Base-by-base conservation (phyloP, 352 stramenopile species). In the Elongisporangium prolatum region DNA sequence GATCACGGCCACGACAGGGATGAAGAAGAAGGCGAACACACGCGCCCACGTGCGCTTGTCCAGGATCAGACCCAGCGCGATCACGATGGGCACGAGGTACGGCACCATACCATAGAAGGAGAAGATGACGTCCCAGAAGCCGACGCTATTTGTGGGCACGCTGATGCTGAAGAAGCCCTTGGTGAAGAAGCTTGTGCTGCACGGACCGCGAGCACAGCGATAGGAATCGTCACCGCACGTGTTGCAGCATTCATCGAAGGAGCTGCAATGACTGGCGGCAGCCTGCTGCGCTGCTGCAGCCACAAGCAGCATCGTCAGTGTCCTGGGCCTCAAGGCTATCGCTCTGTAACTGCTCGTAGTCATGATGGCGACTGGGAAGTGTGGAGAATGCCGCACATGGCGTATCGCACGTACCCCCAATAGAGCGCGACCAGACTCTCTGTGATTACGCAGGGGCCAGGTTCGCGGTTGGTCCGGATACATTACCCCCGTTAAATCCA, bases 111-210 rank as follows among this genome's bases (percentile, higher is more conserved):
- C 65, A 56, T 86, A 86, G 38, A 76, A 74, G 24, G 61, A 65
- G 52, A 80, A 78, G 7, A 75, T 60, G 55, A 80, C 68, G 54
- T 86, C 76, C 71, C 72, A 81, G 65, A 83, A 68, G 48, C 67
- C 64, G 21, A 77, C 52, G 34, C 48, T 49, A n/a, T 79, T 25
- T 0, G 56, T 60, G 22, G 77, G 77, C 28, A 63, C 44, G 52
- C 72, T 84, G 63, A 81, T 72, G 67, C 69, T 81, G 70, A 86
- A 86, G 62, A 83, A 72, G 13, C 57, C 61, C 34, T 72, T 75
- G 10, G 70, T 70, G 25, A 84, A 4, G 50, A 71, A 49, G 55
- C 57, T 74, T 52, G 66, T 69, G 63, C 69, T 83, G 72, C 77
- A 86, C 25, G 77, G 74, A 0, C 77, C 77, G 16, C 77, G 74